phyloP scores from a whole-genome alignment of 306 rosid species.

The Datisca glomerata region DNA sequence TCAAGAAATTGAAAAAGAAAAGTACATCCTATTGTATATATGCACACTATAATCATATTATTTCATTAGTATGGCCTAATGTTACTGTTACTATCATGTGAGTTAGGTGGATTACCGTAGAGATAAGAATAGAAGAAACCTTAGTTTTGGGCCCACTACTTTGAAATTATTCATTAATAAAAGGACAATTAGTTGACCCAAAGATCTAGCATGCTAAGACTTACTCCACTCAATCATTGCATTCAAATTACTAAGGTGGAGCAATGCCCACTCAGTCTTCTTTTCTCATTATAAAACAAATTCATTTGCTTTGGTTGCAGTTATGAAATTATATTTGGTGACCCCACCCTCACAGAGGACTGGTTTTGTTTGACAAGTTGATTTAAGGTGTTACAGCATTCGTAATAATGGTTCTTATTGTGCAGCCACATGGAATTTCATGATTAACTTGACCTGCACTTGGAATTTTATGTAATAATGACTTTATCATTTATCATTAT shows the following conservation, averaged over 20 bases:
- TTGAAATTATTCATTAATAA: background rate
- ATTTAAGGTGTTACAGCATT: too few relatives aligned
- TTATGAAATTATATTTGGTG: too few relatives aligned
- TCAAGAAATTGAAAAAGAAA: background rate
- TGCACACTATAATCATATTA: slow-evolving; percentile 1
- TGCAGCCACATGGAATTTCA: slow-evolving; percentile 7
- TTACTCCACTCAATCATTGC: slow-evolving; percentile 9
- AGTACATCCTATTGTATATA: too few relatives aligned
- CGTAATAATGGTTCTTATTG: too few relatives aligned
- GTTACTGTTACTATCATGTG: background rate
- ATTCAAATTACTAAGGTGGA: slow-evolving; percentile 3
- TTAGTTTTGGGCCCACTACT: slow-evolving; percentile 1
- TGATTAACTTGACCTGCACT: slow-evolving; percentile 3
- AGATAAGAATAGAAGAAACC: background rate
- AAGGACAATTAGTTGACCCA: slow-evolving; percentile 4
- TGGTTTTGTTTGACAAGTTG: too few relatives aligned
- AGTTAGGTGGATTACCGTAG: background rate
- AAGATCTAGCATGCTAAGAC: slow-evolving; percentile 2
- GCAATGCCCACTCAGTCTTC: background rate
- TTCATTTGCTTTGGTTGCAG: background rate
- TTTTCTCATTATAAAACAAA: too few relatives aligned
- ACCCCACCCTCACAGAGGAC: slow-evolving; percentile 12
- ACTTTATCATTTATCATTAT: too few relatives aligned
- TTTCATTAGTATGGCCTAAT: background rate
- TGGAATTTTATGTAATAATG: background rate